Base-by-base conservation (phyloP, 2,329 filamentous ascomycete genomes). In the Ophiostoma pallidulum region DNA sequence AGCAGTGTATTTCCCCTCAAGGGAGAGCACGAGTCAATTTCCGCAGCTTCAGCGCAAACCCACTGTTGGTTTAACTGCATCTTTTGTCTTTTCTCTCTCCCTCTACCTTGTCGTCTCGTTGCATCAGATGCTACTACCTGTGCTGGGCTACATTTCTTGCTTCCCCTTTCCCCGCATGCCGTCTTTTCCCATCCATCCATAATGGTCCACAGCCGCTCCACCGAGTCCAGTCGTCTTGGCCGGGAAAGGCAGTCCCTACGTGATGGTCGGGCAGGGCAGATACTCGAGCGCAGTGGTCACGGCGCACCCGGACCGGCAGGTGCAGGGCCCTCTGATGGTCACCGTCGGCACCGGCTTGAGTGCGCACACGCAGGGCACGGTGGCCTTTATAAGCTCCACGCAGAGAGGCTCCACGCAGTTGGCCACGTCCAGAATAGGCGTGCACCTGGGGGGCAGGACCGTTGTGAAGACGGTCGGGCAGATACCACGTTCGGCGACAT, bases 271-370 rank as follows among this genome's bases (percentile, higher is more conserved):
- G 28, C 50, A 52, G 19, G 48, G 47, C 45, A 29, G 31, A 16
- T 43, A 41, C 20, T 43, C n/a, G 6, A 48, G 28, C 32, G 20
- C 20, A 2, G 50, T 54, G 4, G 37, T 32, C 19, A 45, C 48
- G 16, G n/a, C 47, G 24, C 53, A 55, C 12, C 49, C 51, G 3
- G 14, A n/a, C 3, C 26, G 39, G 36, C 53, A 55, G 3, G 37
- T 46, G 29, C 53, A 55, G 6, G 41, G 20, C 2, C 44, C 36
- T 5, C 42, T 51, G 12, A 38, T 32, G 12, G 26, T 47, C 10
- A 20, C 35, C 0, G 51, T 53, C 6, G 49, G 41, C 1, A 50
- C 47, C 16, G 41, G 13, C 0, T 41, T 32, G 9, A 16, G 9
- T 8, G 18, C 38, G 32, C 53, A 55, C 7, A 19, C 18, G 33